phyloP scores from a whole-genome alignment of 257 asterid species.

The Oldenlandia corymbosa region DNA sequence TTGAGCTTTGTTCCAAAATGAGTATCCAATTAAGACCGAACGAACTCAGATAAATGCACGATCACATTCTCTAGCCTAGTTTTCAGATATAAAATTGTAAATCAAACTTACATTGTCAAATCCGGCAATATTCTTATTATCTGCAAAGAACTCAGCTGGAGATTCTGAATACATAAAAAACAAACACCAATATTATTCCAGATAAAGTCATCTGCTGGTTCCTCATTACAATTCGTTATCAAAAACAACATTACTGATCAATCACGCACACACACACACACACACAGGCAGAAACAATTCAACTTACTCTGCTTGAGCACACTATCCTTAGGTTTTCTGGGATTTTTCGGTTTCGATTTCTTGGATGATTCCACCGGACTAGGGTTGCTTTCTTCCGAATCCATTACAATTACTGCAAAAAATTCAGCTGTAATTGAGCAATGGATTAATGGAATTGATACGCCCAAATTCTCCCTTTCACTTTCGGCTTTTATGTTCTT shows the following conservation, averaged over 20 bases:
- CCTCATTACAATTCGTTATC: background rate
- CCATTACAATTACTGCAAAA: conserved; percentile 29
- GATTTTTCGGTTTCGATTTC: conserved; percentile 54
- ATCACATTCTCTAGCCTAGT: too few relatives aligned
- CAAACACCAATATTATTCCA: background rate
- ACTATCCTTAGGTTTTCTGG: conserved; percentile 58
- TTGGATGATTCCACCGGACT: conserved; percentile 38
- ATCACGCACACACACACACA: background rate
- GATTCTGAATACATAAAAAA: conserved; percentile 46
- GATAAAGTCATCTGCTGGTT: background rate
- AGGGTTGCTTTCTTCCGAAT: conserved; percentile 43
- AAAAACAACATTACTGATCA: background rate
- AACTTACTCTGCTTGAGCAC: conserved; percentile 66
- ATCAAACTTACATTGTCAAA: conserved; percentile 70
- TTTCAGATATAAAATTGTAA: background rate
- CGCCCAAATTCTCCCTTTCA: background rate
- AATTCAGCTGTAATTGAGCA: conserved; percentile 1
- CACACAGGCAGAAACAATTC: background rate
- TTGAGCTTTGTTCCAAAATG: too few relatives aligned
- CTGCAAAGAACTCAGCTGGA: conserved; percentile 94
- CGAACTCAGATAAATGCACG: background rate
- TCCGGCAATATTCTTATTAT: conserved; percentile 92
- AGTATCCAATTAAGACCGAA: background rate
- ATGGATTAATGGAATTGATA: background rate
- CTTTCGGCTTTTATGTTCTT: too few relatives aligned